Evolutionary conservation across 768 basidiomycete species (phyloP).

Genomic region (Hygrophorus russula): DNA sequence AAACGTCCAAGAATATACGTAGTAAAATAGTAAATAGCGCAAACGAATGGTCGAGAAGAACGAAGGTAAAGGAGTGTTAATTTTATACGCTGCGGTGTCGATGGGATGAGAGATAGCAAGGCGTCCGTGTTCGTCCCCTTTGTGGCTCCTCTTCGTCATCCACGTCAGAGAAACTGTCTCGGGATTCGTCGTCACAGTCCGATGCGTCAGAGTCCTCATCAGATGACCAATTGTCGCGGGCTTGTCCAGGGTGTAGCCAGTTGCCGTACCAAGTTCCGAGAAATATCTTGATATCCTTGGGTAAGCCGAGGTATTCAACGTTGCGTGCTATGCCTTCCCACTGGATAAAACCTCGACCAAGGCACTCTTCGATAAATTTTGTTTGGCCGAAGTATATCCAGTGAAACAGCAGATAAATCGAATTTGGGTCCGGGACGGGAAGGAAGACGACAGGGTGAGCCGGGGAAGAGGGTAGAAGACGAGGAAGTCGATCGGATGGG

Average conservation of each 20-base stretch:
- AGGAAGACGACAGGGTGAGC: slow-evolving; percentile 62
- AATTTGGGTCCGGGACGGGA: slow-evolving; percentile 63
- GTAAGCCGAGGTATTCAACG: slow-evolving; percentile 78
- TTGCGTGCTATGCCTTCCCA: slow-evolving; percentile 88
- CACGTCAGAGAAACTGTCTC: slow-evolving; percentile 21
- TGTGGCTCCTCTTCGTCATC: slow-evolving; percentile 26
- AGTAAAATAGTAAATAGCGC: slow-evolving; percentile 3
- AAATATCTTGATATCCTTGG: slow-evolving; percentile 65
- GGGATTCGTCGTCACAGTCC: slow-evolving; percentile 19
- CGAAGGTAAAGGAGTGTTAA: slow-evolving; percentile 12
- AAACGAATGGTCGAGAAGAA: slow-evolving; percentile 3
- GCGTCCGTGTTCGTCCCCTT: slow-evolving; percentile 29
- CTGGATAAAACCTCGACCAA: slow-evolving; percentile 51
- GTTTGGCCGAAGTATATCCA: slow-evolving; percentile 79
- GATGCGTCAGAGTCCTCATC: slow-evolving; percentile 22
- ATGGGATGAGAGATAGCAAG: slow-evolving; percentile 28
- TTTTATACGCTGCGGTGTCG: slow-evolving; percentile 13
- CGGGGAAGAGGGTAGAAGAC: slow-evolving; percentile 53
- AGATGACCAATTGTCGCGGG: slow-evolving; percentile 11
- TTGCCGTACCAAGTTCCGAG: slow-evolving; percentile 64
- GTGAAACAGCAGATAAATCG: slow-evolving; percentile 62
- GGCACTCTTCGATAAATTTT: slow-evolving; percentile 50
- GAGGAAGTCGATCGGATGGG: slow-evolving; percentile 47
- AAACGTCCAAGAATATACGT: neutral
- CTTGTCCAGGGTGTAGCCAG: slow-evolving; percentile 38